These are phyloP conservation scores for Gremmenia infestans DNA, from an alignment of 2,329 filamentous ascomycete genomes.

Conservation along the genomic window DNA sequence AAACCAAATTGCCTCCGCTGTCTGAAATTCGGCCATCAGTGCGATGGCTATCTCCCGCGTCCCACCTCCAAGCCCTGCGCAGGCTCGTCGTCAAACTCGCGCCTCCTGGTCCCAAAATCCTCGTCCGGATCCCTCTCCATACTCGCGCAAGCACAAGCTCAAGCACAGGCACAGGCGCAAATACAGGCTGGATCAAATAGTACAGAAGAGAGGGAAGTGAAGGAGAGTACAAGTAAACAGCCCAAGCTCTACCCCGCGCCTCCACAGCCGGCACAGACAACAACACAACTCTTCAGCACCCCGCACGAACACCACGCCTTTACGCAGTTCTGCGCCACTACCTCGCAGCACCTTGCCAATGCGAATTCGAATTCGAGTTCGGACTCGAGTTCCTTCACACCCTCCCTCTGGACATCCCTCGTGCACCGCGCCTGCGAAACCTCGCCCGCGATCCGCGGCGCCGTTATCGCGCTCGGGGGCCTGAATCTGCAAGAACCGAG, in stretches of 20 bases:
- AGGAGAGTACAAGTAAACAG: too few relatives aligned
- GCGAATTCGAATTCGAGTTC: neutral
- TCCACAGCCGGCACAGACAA: too few relatives aligned
- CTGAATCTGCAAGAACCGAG: too few relatives aligned
- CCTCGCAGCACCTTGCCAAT: neutral
- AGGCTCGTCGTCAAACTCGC: constrained; percentile 9
- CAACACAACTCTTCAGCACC: constrained; percentile 8
- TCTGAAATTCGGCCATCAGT: constrained; percentile 27
- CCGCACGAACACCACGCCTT: constrained; percentile 17
- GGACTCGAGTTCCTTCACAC: neutral
- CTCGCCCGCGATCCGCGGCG: constrained; percentile 13
- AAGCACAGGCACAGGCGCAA: too few relatives aligned
- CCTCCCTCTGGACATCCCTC: constrained; percentile 13
- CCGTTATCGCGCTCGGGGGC: constrained; percentile 8
- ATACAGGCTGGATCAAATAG: too few relatives aligned
- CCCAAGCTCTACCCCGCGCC: too few relatives aligned
- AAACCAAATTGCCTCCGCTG: constrained; percentile 29
- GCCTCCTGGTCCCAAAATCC: constrained; percentile 16
- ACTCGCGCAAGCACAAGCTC: neutral
- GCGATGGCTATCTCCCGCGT: constrained; percentile 28
- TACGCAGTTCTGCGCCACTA: constrained; percentile 15
- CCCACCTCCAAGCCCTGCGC: constrained; percentile 5
- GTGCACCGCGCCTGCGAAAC: constrained; percentile 19
- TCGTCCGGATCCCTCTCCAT: neutral
- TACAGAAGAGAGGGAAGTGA: too few relatives aligned